These are phyloP conservation scores for Suillus tomentosus DNA, from an alignment of 768 basidiomycete species.

Conservation along the genomic window DNA sequence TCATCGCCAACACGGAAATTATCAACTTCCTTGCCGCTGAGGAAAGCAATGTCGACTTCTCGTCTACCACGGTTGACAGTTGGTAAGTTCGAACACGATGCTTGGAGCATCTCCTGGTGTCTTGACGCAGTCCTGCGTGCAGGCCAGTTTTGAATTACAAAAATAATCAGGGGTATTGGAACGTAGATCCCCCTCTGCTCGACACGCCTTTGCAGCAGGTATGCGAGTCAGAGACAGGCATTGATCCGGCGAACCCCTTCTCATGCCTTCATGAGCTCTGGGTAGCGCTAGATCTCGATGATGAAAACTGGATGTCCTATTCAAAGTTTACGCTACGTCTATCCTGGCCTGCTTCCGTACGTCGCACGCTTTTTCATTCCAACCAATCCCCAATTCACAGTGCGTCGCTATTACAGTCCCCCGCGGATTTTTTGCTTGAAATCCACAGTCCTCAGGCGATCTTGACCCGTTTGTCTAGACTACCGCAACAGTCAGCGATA, in stretches of 20 bases:
- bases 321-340: slow-evolving; percentile 51
- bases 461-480: slow-evolving; percentile 18
- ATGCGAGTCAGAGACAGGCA: slow-evolving; percentile 32
- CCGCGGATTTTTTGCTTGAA: slow-evolving; percentile 45
- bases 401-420: slow-evolving; percentile 34
- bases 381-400: not conserved
- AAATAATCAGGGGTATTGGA: slow-evolving; percentile 37
- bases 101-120: slow-evolving; percentile 8
- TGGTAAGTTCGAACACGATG: slow-evolving; percentile 24
- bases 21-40: slow-evolving; percentile 50
- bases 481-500: slow-evolving; percentile 11
- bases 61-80: slow-evolving; percentile 29
- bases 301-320: slow-evolving; percentile 41
- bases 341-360: slow-evolving; percentile 59
- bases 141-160: slow-evolving; percentile 44
- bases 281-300: slow-evolving; percentile 48
- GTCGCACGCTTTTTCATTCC: slow-evolving; percentile 26
- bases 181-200: slow-evolving; percentile 44
- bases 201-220: slow-evolving; percentile 38
- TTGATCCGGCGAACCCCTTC: slow-evolving; percentile 14
- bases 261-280: slow-evolving; percentile 48
- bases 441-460: slow-evolving; percentile 40
- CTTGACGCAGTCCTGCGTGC: slow-evolving; percentile 7
- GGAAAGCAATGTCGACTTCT: slow-evolving; percentile 19
- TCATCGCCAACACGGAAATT: slow-evolving; percentile 65